Evolutionary conservation across 2,329 filamentous ascomycete species (phyloP), one percentile per base, ranked within the genome.

Genomic region (Penicillium sp.): DNA sequence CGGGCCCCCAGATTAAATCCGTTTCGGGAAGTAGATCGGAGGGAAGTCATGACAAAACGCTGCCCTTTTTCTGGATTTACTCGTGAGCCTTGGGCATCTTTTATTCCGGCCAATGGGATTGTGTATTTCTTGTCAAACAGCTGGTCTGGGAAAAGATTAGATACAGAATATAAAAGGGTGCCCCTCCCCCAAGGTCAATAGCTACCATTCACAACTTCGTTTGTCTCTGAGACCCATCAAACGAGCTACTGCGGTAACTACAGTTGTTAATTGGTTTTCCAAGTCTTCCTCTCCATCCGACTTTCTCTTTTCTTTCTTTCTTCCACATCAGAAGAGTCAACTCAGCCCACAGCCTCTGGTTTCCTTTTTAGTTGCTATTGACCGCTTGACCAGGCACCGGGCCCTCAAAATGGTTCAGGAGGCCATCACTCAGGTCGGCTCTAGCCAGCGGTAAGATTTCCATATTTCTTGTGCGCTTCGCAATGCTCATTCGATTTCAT

Each of bases 21-120:
- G 60, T 38, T 63, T 63, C 25, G 21, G 60, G 60, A 63, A 63
- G 45, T 51, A 51, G 57, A 59, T 59, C 44, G 44, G 43, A 56
- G 21, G 33, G 41, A 41, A 40, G 48, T 36, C 33, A 31, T 23
- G 29, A 21, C 50, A 31, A 50, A 34, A 13, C 5, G 25, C 10
- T 21, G 9, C 2, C 11, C 44, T n/a, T 39, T 45, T 29, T 56
- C 15, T 23, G 46, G 49, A 11, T 31, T 25, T 57, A 44, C 44
- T 34, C 38, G 19, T 46, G 21, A 29, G 38, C 25, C 21, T 40
- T 58, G 27, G 33, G 23, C 19, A 29, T 45, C 11, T 34, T 44
- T 21, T 23, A 34, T 23, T 53, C 21, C n/a, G 27, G 16, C 58
- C 57, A 61, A 63, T 58, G 16, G 39, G 27, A 40, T 43, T 19